Conservation (phyloP, 176 grass and related monocot species). For the Lolium multiflorum region DNA sequence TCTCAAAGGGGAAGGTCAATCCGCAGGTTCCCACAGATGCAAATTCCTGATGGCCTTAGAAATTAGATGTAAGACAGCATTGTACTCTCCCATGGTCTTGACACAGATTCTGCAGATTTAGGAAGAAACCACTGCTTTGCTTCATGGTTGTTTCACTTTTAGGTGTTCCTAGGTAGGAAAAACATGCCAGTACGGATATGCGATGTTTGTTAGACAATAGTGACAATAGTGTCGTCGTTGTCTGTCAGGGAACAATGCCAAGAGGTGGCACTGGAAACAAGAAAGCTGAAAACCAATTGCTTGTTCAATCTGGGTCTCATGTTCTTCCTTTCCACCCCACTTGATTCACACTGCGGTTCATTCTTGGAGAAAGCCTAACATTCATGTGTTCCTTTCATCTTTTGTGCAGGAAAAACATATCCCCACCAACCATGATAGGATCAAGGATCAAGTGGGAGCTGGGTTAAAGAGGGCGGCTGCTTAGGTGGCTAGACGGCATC, state of each 20-base stretch:
- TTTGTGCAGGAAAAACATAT: conserved; percentile 30
- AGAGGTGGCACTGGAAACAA: conserved; percentile 31
- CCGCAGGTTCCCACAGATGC: neutral
- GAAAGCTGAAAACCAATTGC: conserved; percentile 22
- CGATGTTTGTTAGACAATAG: conserved; percentile 24
- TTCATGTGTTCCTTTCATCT: conserved; percentile 25
- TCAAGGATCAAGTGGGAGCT: neutral
- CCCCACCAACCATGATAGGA: conserved; percentile 14
- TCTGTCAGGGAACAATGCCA: conserved; percentile 18
- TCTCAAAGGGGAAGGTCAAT: conserved; percentile 14
- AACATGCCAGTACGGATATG: conserved; percentile 8
- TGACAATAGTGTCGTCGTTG: neutral
- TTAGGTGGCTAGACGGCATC: neutral
- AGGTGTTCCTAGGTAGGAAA: conserved; percentile 66
- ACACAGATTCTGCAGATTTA: conserved; percentile 29
- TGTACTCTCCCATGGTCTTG: neutral
- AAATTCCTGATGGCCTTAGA: neutral
- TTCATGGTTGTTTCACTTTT: conserved; percentile 48
- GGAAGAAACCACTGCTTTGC: conserved; percentile 43
- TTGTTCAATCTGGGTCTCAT: conserved; percentile 21
- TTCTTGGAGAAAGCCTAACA: conserved; percentile 33
- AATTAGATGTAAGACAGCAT: neutral
- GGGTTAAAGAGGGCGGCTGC: neutral
- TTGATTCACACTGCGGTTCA: neutral
- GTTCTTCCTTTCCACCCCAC: conserved; percentile 34